Percentiles rank a stretch among this genome's conserved stretches.
phyloP scores from a whole-genome alignment of 495 filamentous ascomycete species.

The Daldinia grandis region DNA sequence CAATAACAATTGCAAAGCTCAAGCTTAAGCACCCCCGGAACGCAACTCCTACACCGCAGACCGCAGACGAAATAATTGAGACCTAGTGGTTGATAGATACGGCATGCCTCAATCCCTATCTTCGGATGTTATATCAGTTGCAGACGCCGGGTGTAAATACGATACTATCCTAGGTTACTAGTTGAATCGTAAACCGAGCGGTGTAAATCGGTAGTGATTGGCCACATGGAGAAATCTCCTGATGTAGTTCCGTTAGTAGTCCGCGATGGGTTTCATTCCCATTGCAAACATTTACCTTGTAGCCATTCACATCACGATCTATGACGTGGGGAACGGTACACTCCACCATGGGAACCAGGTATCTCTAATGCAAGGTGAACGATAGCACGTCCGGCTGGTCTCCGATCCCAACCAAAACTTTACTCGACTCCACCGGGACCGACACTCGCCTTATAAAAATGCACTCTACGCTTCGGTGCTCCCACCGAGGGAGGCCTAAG shows the following conservation, averaged over 20 bases:
- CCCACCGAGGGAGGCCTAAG: conserved; percentile 1
- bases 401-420: conserved; percentile 31
- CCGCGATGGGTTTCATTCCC: conserved; percentile 31
- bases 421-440: conserved; percentile 19
- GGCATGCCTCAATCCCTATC: not conserved
- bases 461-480: not conserved
- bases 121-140: not conserved
- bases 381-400: conserved; percentile 33
- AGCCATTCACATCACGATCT: conserved; percentile 27
- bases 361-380: conserved; percentile 28
- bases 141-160: not conserved
- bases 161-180: not conserved
- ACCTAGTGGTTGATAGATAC: not conserved
- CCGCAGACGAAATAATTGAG: not conserved
- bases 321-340: conserved; percentile 31
- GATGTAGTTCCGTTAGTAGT: conserved; percentile 18
- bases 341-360: conserved; percentile 6
- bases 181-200: not conserved
- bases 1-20: not conserved
- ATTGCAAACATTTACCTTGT: not conserved
- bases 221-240: conserved; percentile 4
- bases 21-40: not conserved
- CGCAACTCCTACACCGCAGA: not conserved
- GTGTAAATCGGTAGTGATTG: not conserved
- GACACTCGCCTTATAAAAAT: conserved; percentile 22